Evolutionary conservation across 176 grass and related monocot genomes (phyloP), one percentile per base, ranked within the genome.

Genomic region (Carex littledalei): DNA sequence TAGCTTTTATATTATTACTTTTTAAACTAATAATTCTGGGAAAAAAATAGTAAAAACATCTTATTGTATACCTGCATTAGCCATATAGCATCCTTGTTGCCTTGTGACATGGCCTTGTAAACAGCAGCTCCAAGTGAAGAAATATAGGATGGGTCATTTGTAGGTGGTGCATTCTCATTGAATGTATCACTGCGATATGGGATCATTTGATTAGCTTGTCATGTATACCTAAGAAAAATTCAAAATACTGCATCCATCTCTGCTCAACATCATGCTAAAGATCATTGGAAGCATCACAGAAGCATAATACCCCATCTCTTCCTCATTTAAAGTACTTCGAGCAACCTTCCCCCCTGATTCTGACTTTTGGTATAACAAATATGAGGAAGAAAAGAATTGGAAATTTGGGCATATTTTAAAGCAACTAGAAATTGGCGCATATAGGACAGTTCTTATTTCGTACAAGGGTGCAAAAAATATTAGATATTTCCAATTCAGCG

Each of bases 101-200:
- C 89, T 93, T 89, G 85, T 58, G 80, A 89, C 92, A 98, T 98
- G 62, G 95, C 92, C 78, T 93, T 83, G 78, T 90, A 98, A 72
- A 98, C 86, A 80, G 95, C 92, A 91, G 92, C 91, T 82, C 95
- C 95, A 85, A 98, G 92, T 84, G 89, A 89, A 63, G 95, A 93
- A 83, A 98, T 98, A 92, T 98, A 98, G 63, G 85, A 61, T 16
- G 92, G 89, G 84, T 98, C 86, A 89, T 89, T 91, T 91, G 93
- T 94, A 50, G 93, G 95, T 86, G 95, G 95, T 31, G 88, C 88
- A 83, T 98, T 98, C 84, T 98, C 95, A 90, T 98, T 98, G 72
- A 98, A 98, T 21, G 95, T 98, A 86, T 98, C 95, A 88, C 95
- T 94, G 88, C 63, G 87, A 98, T 79, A 21, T 88, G 84, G 7